These are phyloP conservation scores for Phytophthora gonapodyides DNA, from an alignment of 352 stramenopile species.

Conservation along the genomic window DNA sequence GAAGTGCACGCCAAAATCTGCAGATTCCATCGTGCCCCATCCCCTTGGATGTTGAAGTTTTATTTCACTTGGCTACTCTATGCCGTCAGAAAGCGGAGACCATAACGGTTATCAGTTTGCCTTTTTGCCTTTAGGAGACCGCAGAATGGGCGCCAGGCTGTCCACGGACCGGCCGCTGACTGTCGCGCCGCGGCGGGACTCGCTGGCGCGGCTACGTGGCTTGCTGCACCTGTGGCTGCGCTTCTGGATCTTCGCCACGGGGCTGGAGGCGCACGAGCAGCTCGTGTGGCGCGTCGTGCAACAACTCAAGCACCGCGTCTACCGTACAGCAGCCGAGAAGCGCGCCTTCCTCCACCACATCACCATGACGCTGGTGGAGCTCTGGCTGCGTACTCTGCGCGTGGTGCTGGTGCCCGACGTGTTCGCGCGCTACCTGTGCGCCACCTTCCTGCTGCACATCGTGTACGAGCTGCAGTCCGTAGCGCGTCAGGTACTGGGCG, in stretches of 20 bases:
- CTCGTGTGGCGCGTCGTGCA: constrained; percentile 47
- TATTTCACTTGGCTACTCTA: constrained; percentile 20
- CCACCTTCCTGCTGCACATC: constrained; percentile 77
- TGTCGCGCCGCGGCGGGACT: constrained; percentile 26
- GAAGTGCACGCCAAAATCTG: constrained; percentile 1
- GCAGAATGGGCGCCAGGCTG: constrained; percentile 27
- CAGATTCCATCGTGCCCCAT: constrained; percentile 5
- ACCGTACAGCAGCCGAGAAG: constrained; percentile 30
- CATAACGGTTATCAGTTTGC: constrained; percentile 29
- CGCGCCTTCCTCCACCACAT: constrained; percentile 53
- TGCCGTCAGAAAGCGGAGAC: constrained; percentile 2
- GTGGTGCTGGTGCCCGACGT: constrained; percentile 79
- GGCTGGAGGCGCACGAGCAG: constrained; percentile 65
- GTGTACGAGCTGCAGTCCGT: constrained; percentile 75
- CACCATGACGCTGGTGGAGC: constrained; percentile 65
- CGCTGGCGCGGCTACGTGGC: constrained; percentile 23
- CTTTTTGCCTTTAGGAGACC: constrained; percentile 7
- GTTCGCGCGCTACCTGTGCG: constrained; percentile 75
- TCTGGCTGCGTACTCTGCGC: constrained; percentile 74
- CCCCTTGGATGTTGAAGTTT: constrained; percentile 8
- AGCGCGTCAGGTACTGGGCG: constrained; percentile 31
- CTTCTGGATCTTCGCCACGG: constrained; percentile 82
- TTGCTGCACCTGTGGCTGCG: constrained; percentile 63
- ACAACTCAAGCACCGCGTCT: constrained; percentile 61
- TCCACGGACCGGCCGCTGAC: constrained; percentile 19